Evolutionary conservation across 163 green algal genomes (phyloP), one percentile per base, ranked within the genome.

Genomic region (Chlamydomonas reinhardtii): DNA sequence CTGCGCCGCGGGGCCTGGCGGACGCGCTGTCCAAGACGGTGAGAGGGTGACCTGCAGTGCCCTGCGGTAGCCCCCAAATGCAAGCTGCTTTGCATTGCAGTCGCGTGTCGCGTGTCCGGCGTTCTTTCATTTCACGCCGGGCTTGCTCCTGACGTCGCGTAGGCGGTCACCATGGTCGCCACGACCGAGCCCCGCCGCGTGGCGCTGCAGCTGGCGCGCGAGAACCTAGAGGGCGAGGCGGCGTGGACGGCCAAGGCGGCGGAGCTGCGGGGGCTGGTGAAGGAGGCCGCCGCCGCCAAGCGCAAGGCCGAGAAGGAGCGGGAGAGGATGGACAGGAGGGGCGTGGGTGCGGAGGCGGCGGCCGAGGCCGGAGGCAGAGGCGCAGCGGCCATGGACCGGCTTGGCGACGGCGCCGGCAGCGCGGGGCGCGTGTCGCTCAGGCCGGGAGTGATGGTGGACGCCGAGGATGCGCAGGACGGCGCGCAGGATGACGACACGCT

Each of bases 401-500:
- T 22, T 54, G 71, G 20, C 11, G 48, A 56, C 14, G 48, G 12
- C 48, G n/a, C n/a, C n/a, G 48, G 56, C 70, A 37, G 79, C 69
- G 79, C 35, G 31, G 79, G 79, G 11, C 79, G 79, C 25, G 81
- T 87, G 59, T 4, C 24, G 56, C 71, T 87, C 69, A 70, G 69
- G 66, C 84, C 86, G 24, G 87, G 88, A 27, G 37, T 91, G 70
- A 76, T 70, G 75, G 84, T 93, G 35, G 73, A 54, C 32, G 56
- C 85, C 3, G 91, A 90, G 24, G 91, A 94, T 59, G 91, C 88
- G 62, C 59, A 91, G 11, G 81, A 88, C 8, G 79, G 77, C 68
- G 74, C 69, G 48, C 48, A 56, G 48, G 91, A 94, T 76, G 78
- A 89, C 48, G 83, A 94, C 84, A 90, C 88, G n/a, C 87, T 94